Evolutionary conservation across 352 stramenopile genomes (phyloP).

Genomic region (Phytophthora podocarpi): DNA sequence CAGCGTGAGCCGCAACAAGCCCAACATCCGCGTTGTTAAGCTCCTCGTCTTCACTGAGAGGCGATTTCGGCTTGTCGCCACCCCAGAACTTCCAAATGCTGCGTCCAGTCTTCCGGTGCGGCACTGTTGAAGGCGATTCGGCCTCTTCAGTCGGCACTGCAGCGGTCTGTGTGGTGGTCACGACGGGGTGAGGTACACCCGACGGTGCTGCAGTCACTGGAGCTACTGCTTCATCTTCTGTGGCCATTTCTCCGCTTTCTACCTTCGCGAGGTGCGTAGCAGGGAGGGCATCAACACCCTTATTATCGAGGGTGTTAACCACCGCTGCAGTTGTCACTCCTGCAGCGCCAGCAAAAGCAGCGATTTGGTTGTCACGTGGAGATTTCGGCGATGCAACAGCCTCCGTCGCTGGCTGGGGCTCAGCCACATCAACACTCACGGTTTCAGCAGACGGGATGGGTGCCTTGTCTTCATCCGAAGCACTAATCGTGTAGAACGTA

Average conservation of each 20-base stretch:
- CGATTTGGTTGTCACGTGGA: not conserved
- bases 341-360: not conserved
- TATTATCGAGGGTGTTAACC: no score
- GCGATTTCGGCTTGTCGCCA: conserved; percentile 11
- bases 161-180: not conserved
- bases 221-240: no score
- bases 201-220: not conserved
- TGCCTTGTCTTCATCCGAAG: conserved; percentile 9
- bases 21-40: not conserved
- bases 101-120: conserved; percentile 22
- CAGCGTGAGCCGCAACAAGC: not conserved
- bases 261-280: not conserved
- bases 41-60: conserved; percentile 2
- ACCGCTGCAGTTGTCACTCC: not conserved
- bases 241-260: no score
- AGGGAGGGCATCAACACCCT: not conserved
- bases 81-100: conserved; percentile 39
- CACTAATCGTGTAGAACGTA: not conserved
- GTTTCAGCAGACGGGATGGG: not conserved
- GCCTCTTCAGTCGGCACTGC: no score
- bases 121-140: not conserved
- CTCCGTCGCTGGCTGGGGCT: not conserved
- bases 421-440: conserved; percentile 1
- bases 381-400: not conserved
- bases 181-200: not conserved